Base-by-base conservation (phyloP, 2,329 filamentous ascomycete species). In the Bipolaris sorokiniana region DNA sequence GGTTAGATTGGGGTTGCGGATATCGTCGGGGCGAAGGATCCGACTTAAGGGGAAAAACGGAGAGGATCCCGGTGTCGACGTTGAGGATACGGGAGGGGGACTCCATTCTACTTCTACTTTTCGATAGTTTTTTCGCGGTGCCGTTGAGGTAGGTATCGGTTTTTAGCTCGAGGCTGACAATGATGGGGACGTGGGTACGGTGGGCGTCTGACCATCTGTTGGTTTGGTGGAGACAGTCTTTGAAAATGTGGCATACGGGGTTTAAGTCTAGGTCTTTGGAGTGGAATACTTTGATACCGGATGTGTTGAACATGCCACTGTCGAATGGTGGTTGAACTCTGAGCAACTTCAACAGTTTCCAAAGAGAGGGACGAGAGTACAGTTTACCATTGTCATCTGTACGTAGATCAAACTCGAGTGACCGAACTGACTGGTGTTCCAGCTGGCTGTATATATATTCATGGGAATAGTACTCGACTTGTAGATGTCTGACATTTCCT, bases 91-190 rank as follows among this genome's bases (percentile, higher is more conserved):
- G 73, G 0, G 70, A 59, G 16, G 81, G 67, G 18, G 78, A 78
- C 81, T n/a, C n/a, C 81, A 83, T 28, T 76, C 73, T 22, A 79
- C 76, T 2, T 76, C 70, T 54, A 76, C 4, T 23, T 23, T 23
- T 23, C 23, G 23, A 7, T 23, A 23, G n/a, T 5, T 23, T 23
- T 23, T 23, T 23, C 1, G 23, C 23, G 6, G 23, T 23, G 23
- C 23, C 23, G 23, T 23, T 23, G 23, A 23, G 23, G 23, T 23
- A 23, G 3, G 73, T 74, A 16, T 78, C 75, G 18, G 75, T 78
- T 66, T 83, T 83, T 58, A 83, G 79, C 61, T 84, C 81, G 5
- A 83, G 74, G 69, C 83, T 80, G 63, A 83, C 76, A 10, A 78
- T 73, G 56, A 83, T 77, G 2, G 82, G 82, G 1, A 83, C 73